A percentile compares a stretch with the other conserved stretches of the same genome.
These are phyloP conservation scores for Chromera velia DNA, from an alignment of 73 alveolate genomes.

Conservation along the genomic window DNA sequence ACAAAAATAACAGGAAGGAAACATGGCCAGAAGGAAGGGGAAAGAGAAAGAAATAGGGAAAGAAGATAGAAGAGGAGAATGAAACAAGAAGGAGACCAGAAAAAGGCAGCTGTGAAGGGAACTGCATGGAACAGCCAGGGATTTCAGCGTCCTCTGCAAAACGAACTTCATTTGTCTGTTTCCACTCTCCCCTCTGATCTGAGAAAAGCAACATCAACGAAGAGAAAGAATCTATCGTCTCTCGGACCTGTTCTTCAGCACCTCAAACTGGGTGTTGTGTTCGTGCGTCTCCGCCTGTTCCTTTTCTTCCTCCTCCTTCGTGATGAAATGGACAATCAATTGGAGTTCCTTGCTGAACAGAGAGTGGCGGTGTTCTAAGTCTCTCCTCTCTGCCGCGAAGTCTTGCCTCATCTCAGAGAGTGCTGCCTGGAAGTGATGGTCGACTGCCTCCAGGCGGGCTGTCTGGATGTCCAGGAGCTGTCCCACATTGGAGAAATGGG, in stretches of 20 bases:
- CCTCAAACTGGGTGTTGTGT: slow-evolving; percentile 42
- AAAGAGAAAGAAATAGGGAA: too few species aligned
- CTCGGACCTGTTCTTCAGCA: slow-evolving; percentile 11
- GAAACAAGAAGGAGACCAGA: too few species aligned
- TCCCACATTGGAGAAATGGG: slow-evolving; percentile 77
- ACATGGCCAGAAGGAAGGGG: too few species aligned
- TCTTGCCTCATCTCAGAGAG: slow-evolving; percentile 60
- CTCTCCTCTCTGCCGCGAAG: slow-evolving; percentile 66
- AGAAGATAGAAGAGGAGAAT: too few species aligned
- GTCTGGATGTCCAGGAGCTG: slow-evolving; percentile 67
- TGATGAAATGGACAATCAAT: slow-evolving; percentile 66
- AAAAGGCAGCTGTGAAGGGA: too few species aligned
- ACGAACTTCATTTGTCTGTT: too few species aligned
- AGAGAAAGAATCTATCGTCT: too few species aligned
- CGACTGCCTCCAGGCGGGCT: slow-evolving; percentile 48
- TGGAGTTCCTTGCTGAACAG: slow-evolving; percentile 69
- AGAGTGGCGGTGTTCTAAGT: slow-evolving; percentile 59
- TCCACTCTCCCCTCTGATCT: too few species aligned
- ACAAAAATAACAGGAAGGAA: too few species aligned
- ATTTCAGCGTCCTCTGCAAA: too few species aligned
- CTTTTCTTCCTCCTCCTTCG: not conserved
- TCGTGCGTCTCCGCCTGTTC: slow-evolving; percentile 36
- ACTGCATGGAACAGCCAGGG: too few species aligned
- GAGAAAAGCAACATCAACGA: too few species aligned
- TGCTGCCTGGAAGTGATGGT: slow-evolving; percentile 71